phyloP scores from a whole-genome alignment of 176 grass and related monocot species.

The Avena sativa region DNA sequence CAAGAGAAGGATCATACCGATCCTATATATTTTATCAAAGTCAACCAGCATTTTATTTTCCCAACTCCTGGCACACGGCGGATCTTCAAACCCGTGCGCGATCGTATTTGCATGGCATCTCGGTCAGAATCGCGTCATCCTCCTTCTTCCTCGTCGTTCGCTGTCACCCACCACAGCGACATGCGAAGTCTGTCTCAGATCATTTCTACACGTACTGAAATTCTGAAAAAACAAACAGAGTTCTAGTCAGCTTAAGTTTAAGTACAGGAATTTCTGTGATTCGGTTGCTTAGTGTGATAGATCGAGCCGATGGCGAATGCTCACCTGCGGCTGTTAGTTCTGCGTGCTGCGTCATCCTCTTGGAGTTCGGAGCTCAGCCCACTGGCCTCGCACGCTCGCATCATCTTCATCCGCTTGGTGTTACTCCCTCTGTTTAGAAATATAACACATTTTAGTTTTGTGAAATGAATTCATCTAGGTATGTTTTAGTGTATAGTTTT shows the following conservation, averaged over 20 bases:
- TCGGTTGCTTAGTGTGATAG: too few relatives aligned
- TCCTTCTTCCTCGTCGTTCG: slow-evolving; percentile 21
- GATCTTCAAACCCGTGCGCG: neutral
- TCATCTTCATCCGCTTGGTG: too few relatives aligned
- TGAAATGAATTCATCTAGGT: too few relatives aligned
- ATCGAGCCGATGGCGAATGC: too few relatives aligned
- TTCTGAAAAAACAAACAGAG: slow-evolving; percentile 1
- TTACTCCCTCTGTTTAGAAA: too few relatives aligned
- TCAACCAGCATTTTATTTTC: slow-evolving; percentile 44
- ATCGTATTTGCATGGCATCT: slow-evolving; percentile 26
- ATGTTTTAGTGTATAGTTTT: too few relatives aligned
- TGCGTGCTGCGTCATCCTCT: too few relatives aligned
- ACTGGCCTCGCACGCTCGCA: too few relatives aligned
- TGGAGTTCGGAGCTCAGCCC: too few relatives aligned
- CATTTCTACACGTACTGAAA: slow-evolving; percentile 8
- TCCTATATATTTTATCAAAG: neutral
- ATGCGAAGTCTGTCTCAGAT: slow-evolving; percentile 4
- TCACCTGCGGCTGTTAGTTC: too few relatives aligned
- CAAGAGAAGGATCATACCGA: slow-evolving; percentile 19
- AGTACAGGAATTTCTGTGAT: neutral
- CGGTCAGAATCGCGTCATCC: slow-evolving; percentile 32
- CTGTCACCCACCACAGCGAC: slow-evolving; percentile 1
- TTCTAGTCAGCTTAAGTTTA: neutral
- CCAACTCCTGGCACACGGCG: neutral
- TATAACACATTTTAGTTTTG: too few relatives aligned